Percentiles rank a stretch among this genome's conserved stretches.
Conservation (phyloP, 169 alveolate species). For the Eimeria tenella region DNA sequence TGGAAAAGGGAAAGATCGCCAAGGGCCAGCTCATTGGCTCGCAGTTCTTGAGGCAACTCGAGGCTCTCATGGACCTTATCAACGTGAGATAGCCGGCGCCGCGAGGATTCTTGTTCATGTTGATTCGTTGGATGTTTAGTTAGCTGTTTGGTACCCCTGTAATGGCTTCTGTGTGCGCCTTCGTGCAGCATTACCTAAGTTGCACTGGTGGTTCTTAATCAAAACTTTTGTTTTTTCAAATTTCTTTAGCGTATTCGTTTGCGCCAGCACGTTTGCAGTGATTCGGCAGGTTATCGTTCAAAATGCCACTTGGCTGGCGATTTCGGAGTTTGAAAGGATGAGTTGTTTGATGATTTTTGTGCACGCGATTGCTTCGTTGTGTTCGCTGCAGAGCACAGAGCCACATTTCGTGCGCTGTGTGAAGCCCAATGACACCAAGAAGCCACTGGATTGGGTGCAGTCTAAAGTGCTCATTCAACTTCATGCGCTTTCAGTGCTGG, state of each 20-base stretch:
- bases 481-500: constrained; percentile 94
- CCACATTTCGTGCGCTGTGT: constrained; percentile 95
- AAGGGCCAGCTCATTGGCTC: constrained; percentile 94
- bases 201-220: too few relatives aligned
- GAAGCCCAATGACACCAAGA: constrained; percentile 93
- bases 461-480: constrained; percentile 92
- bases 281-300: not conserved
- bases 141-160: not conserved
- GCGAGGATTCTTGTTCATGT: not conserved
- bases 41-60: constrained; percentile 91
- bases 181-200: too few relatives aligned
- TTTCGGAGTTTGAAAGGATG: not conserved
- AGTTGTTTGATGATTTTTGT: not conserved
- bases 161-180: not conserved
- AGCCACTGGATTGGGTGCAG: constrained; percentile 92
- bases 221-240: too few relatives aligned
- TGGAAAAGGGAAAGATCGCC: constrained; percentile 93
- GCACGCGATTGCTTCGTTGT: not conserved
- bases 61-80: constrained; percentile 91
- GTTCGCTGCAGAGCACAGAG: constrained; percentile 81
- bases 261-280: too few relatives aligned
- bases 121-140: not conserved
- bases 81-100: constrained; percentile 72
- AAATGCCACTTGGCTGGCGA: too few relatives aligned
- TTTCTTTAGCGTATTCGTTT: too few relatives aligned